phyloP scores from a whole-genome alignment of 805 yeast genomes.

The Zygosaccharomyces siamensis region DNA sequence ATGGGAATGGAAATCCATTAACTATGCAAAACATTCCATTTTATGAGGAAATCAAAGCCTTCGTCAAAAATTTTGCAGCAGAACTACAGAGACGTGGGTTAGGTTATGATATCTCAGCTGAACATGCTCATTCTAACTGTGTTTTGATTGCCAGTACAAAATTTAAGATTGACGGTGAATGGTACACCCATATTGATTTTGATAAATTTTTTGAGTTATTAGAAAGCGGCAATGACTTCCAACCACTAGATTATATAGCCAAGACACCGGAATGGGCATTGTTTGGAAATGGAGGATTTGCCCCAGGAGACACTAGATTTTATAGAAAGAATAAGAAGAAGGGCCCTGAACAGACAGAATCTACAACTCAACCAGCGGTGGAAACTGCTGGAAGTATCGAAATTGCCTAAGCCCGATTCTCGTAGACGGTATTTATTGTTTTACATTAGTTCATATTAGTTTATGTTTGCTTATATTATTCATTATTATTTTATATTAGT shows the following conservation, averaged over 20 bases:
- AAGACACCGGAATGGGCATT: conserved; percentile 89
- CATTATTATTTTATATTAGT: not conserved
- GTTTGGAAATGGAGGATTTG: conserved; percentile 90
- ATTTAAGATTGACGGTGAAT: conserved; percentile 63
- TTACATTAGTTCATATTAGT: not conserved
- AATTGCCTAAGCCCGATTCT: not conserved
- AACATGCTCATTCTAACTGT: conserved; percentile 94
- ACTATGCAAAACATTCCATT: conserved; percentile 96
- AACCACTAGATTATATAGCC: conserved; percentile 72
- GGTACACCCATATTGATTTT: conserved; percentile 91
- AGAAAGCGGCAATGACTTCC: conserved; percentile 58
- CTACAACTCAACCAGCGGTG: not conserved
- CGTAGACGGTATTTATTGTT: not conserved
- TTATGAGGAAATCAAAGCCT: conserved; percentile 79
- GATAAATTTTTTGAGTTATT: conserved; percentile 66
- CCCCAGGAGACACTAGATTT: conserved; percentile 73
- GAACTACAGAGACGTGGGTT: conserved; percentile 64
- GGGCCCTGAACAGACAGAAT: conserved; percentile 22
- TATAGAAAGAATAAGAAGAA: conserved; percentile 54
- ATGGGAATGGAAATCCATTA: conserved; percentile 77
- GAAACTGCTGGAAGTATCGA: conserved; percentile 1
- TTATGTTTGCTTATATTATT: not conserved
- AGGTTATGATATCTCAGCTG: conserved; percentile 82
- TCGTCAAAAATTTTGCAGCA: conserved; percentile 58
- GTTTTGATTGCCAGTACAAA: conserved; percentile 72